Conservation (phyloP, 352 stramenopile species). For the Aphanomyces astaci region DNA sequence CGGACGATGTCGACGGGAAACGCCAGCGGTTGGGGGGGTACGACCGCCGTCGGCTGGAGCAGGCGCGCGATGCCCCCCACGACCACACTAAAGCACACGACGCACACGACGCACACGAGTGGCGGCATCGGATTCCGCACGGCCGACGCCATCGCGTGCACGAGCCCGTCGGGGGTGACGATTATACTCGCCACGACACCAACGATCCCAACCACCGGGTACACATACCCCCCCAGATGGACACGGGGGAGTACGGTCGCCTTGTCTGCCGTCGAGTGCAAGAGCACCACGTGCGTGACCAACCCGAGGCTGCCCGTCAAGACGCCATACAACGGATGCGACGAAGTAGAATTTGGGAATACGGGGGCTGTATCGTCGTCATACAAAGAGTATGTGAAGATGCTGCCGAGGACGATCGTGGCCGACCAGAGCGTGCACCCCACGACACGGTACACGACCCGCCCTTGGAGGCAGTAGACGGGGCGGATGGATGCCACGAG, state of each 20-base stretch:
- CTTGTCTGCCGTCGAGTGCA: conserved; percentile 27
- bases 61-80: background rate
- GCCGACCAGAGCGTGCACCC: conserved; percentile 51
- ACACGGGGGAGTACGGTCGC: background rate
- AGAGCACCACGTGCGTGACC: conserved; percentile 33
- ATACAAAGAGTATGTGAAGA: conserved; percentile 46
- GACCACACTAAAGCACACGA: background rate
- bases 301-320: conserved; percentile 45
- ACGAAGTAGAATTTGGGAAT: background rate
- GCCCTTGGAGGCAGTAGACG: conserved; percentile 37
- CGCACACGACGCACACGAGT: background rate
- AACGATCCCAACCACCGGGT: background rate
- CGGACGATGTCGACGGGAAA: background rate
- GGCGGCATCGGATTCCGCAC: background rate
- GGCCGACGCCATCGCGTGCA: background rate
- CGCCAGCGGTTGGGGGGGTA: background rate
- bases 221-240: no score
- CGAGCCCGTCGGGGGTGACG: background rate
- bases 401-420: conserved; percentile 38
- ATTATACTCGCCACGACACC: background rate
- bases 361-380: conserved; percentile 29
- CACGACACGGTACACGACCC: conserved; percentile 44
- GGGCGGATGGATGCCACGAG: conserved; percentile 47
- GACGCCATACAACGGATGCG: conserved; percentile 35
- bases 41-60: background rate